phyloP scores from a whole-genome alignment of 2,329 filamentous ascomycete genomes.

The Paraconiothyrium sp. region DNA sequence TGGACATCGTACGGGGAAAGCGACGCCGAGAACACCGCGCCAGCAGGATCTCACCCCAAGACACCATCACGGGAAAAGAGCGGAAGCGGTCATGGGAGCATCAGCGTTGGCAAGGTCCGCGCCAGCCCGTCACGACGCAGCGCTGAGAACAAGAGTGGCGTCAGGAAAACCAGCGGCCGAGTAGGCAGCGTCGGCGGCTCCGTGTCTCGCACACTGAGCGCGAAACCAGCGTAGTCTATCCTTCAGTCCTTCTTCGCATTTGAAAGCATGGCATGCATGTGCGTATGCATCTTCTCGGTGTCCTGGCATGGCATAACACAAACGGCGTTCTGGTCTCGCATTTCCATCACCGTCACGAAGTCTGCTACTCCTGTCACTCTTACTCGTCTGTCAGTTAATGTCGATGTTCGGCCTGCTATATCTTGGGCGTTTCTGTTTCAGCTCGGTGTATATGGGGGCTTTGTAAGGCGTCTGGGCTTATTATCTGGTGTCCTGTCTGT shows the following conservation, averaged over 20 bases:
- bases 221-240: constrained; percentile 36
- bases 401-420: constrained; percentile 8
- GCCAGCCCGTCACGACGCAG: constrained; percentile 56
- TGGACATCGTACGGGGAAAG: constrained; percentile 53
- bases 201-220: constrained; percentile 28
- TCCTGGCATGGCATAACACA: constrained; percentile 27
- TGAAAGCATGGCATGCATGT: constrained; percentile 18
- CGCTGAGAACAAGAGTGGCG: constrained; percentile 59
- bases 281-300: constrained; percentile 26
- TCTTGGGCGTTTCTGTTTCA: constrained; percentile 10
- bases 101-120: constrained; percentile 57
- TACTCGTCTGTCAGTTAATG: not conserved
- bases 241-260: constrained; percentile 15
- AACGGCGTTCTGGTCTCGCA: constrained; percentile 34
- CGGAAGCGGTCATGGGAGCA: constrained; percentile 54
- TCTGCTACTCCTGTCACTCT: constrained; percentile 22
- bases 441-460: constrained; percentile 13
- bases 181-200: constrained; percentile 57
- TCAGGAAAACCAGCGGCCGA: constrained; percentile 62
- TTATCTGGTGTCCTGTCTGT: not conserved
- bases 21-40: constrained; percentile 57
- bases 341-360: constrained; percentile 19
- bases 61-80: constrained; percentile 54
- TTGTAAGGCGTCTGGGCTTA: not conserved
- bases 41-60: constrained; percentile 51